phyloP scores from a whole-genome alignment of 2,329 filamentous ascomycete species.

The Aspergillus calidoustus region DNA sequence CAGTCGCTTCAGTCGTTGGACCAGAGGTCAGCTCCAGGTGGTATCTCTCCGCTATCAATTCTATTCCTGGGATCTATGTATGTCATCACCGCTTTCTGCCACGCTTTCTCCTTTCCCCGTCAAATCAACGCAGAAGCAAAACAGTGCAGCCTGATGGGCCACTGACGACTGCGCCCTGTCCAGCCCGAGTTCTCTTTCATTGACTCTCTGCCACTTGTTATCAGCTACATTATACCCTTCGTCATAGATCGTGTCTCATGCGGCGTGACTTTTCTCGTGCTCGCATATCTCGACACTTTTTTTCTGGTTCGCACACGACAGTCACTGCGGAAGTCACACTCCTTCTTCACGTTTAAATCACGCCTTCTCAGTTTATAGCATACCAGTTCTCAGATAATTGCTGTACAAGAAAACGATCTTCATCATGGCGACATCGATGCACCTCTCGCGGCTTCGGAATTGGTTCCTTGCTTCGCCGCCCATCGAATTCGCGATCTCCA shows the following conservation, averaged over 20 bases:
- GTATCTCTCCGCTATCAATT: background rate
- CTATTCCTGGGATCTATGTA: conserved; percentile 2
- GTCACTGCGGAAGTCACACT: background rate
- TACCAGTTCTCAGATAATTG: background rate
- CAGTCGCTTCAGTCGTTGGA: conserved; percentile 1
- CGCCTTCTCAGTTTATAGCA: background rate
- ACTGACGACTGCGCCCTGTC: conserved; percentile 24
- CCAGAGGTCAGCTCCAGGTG: background rate
- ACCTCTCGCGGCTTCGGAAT: conserved; percentile 65
- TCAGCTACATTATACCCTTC: conserved; percentile 13
- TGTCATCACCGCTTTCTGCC: conserved; percentile 12
- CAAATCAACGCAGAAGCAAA: conserved; percentile 21
- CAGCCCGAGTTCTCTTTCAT: conserved; percentile 13
- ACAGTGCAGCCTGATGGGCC: conserved; percentile 37
- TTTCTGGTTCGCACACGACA: conserved; percentile 5
- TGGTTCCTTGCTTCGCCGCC: conserved; percentile 90
- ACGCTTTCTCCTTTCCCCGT: conserved; percentile 9
- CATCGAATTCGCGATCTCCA: conserved; percentile 82
- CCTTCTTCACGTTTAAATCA: background rate
- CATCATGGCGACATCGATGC: conserved; percentile 56
- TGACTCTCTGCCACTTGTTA: conserved; percentile 10
- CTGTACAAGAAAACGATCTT: conserved; percentile 6
- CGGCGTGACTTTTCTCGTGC: conserved; percentile 8
- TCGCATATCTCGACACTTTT: conserved; percentile 6
- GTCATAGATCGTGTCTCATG: conserved; percentile 7